These are phyloP conservation scores for Antarctomyces pellizariae DNA, from an alignment of 495 filamentous ascomycete genomes.

Conservation along the genomic window DNA sequence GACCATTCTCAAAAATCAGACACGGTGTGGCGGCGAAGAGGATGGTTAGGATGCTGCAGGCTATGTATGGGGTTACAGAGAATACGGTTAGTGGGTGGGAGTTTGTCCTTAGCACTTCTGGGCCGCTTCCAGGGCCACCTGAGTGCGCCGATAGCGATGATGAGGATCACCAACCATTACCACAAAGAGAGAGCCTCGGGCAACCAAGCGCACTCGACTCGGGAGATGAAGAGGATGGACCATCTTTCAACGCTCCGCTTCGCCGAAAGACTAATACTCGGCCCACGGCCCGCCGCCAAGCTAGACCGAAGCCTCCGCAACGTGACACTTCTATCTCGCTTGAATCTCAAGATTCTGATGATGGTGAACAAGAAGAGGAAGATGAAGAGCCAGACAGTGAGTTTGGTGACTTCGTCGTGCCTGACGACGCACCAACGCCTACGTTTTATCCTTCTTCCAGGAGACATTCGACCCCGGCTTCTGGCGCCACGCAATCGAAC, in stretches of 20 bases:
- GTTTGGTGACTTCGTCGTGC: slow-evolving; percentile 21
- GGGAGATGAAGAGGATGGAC: neutral
- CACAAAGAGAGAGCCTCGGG: slow-evolving; percentile 1
- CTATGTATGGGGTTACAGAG: slow-evolving; percentile 14
- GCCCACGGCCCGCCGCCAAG: slow-evolving; percentile 4
- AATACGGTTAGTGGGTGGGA: slow-evolving; percentile 8
- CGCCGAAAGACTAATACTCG: slow-evolving; percentile 4
- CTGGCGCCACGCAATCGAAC: too few relatives aligned
- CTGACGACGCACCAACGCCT: slow-evolving; percentile 18
- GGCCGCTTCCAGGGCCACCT: slow-evolving; percentile 10
- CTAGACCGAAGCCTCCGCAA: neutral
- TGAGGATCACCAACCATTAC: neutral
- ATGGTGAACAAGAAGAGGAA: too few relatives aligned
- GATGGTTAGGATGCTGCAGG: slow-evolving; percentile 20
- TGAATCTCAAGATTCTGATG: slow-evolving; percentile 20
- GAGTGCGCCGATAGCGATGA: slow-evolving; percentile 2
- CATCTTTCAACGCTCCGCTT: neutral
- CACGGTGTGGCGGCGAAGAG: slow-evolving; percentile 24
- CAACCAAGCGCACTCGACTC: too few relatives aligned
- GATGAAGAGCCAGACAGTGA: slow-evolving; percentile 23
- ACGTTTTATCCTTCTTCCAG: slow-evolving; percentile 9
- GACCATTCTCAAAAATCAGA: slow-evolving; percentile 17
- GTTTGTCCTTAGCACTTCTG: slow-evolving; percentile 13
- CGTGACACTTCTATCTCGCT: slow-evolving; percentile 19
- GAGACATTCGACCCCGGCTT: neutral